Percentiles rank a stretch among this genome's conserved stretches.
Evolutionary conservation across 169 alveolate genomes (phyloP).

Genomic region (Plasmodium reichenowi): DNA sequence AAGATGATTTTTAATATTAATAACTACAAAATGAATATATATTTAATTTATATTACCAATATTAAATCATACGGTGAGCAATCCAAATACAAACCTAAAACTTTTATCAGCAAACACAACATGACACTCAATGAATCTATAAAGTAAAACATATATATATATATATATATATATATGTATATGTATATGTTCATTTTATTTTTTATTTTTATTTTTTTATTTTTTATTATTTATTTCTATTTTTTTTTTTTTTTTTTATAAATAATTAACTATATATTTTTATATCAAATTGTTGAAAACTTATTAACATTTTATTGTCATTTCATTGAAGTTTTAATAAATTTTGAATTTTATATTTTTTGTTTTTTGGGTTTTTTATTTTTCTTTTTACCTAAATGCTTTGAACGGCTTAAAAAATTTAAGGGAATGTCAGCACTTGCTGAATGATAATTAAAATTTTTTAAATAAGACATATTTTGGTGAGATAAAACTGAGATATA

Average conservation of each 20-base stretch:
- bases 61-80: slow-evolving; percentile 38
- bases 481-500: slow-evolving; percentile 31
- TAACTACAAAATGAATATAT: background rate
- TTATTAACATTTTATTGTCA: too few species aligned
- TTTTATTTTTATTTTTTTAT: background rate
- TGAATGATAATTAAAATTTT: slow-evolving; percentile 37
- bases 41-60: slow-evolving; percentile 17
- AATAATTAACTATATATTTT: background rate
- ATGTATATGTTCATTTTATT: background rate
- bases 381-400: slow-evolving; percentile 16
- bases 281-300: too few species aligned
- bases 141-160: slow-evolving; percentile 9
- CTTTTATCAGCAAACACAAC: slow-evolving; percentile 53
- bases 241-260: background rate
- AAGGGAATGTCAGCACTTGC: slow-evolving; percentile 23
- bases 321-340: too few species aligned
- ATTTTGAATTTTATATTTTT: background rate
- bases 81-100: slow-evolving; percentile 34
- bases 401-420: slow-evolving; percentile 1
- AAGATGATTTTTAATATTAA: background rate
- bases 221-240: slow-evolving; percentile 4
- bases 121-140: slow-evolving; percentile 37
- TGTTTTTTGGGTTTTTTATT: background rate
- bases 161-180: background rate
- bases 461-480: slow-evolving; percentile 60